A percentile compares a stretch with the other conserved stretches of the same genome.
These are phyloP conservation scores for Penicillium roqueforti DNA, from an alignment of 495 filamentous ascomycete genomes.

Conservation along the genomic window DNA sequence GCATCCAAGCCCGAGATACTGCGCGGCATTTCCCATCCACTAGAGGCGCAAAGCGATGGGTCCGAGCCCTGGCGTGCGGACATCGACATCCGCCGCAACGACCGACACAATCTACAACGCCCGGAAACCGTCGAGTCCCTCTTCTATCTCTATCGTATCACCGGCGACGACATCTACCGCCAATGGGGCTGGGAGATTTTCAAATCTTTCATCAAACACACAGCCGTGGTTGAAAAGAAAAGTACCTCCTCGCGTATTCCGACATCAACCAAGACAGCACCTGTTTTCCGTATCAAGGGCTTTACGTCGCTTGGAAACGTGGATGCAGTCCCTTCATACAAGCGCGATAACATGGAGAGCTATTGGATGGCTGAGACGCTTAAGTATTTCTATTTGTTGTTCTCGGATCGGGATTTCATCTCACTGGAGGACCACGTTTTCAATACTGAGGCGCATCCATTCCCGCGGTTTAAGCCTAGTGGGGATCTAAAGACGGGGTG, in stretches of 20 bases:
- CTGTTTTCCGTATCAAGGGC: constrained; percentile 41
- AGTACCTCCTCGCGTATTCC: background rate
- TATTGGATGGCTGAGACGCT: constrained; percentile 98
- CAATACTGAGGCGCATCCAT: constrained; percentile 92
- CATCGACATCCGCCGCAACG: constrained; percentile 67
- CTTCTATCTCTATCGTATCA: constrained; percentile 99
- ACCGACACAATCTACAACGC: constrained; percentile 90
- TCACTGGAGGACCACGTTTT: constrained; percentile 83
- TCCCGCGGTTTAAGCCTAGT: constrained; percentile 79
- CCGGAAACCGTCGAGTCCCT: constrained; percentile 93
- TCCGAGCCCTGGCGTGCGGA: constrained; percentile 60
- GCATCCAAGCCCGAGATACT: constrained; percentile 27
- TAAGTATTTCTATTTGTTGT: constrained; percentile 96
- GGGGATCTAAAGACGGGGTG: constrained; percentile 83
- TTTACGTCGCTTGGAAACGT: constrained; percentile 82
- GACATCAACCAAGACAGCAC: constrained; percentile 5
- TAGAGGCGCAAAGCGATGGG: constrained; percentile 23
- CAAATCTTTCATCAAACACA: constrained; percentile 81
- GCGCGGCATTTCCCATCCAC: constrained; percentile 31
- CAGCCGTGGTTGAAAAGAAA: constrained; percentile 60
- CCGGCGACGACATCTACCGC: constrained; percentile 82
- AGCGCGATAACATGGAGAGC: constrained; percentile 85
- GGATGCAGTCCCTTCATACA: constrained; percentile 57
- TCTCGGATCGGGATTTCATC: constrained; percentile 78
- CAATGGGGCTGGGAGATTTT: constrained; percentile 99